These are phyloP conservation scores for Lipomyces kockii DNA, from an alignment of 805 yeast genomes.

Conservation along the genomic window DNA sequence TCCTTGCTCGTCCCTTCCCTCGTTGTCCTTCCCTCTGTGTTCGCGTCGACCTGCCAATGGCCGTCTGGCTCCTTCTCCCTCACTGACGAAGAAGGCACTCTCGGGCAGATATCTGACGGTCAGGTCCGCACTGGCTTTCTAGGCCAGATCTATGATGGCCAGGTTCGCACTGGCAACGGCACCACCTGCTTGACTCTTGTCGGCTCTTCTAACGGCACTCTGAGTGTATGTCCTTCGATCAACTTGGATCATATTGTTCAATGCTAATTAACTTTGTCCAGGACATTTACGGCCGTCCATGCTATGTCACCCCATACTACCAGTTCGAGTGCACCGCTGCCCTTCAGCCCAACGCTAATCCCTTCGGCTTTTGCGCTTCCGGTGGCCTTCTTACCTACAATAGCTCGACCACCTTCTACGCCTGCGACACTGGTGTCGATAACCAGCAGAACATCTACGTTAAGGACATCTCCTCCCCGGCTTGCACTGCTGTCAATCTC, in stretches of 20 bases:
- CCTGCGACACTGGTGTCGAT: constrained; percentile 36
- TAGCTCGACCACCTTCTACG: constrained; percentile 34
- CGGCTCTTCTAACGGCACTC: constrained; percentile 29
- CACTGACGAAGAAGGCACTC: constrained; percentile 17
- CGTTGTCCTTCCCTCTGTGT: background rate
- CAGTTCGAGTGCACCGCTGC: constrained; percentile 38
- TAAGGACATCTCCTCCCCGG: constrained; percentile 28
- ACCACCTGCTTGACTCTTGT: constrained; percentile 29
- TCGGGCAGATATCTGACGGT: constrained; percentile 35
- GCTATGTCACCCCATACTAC: constrained; percentile 37
- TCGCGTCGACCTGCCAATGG: constrained; percentile 4
- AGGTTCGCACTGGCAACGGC: constrained; percentile 33
- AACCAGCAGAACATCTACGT: constrained; percentile 34
- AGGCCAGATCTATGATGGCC: constrained; percentile 37
- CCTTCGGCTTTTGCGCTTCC: constrained; percentile 33
- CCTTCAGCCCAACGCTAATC: constrained; percentile 33
- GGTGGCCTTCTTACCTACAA: constrained; percentile 30
- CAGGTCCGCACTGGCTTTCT: constrained; percentile 34
- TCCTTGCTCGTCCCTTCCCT: constrained; percentile 2
- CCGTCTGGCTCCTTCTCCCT: constrained; percentile 25
- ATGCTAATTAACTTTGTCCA: constrained; percentile 5
- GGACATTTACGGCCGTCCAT: constrained; percentile 35
- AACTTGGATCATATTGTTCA: too few relatives aligned
- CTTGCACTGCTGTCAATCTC: constrained; percentile 31
- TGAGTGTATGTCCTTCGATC: constrained; percentile 17